Evolutionary conservation across 2,329 filamentous ascomycete genomes (phyloP), one percentile per base, ranked within the genome.

Genomic region (Diaporthe sp.): DNA sequence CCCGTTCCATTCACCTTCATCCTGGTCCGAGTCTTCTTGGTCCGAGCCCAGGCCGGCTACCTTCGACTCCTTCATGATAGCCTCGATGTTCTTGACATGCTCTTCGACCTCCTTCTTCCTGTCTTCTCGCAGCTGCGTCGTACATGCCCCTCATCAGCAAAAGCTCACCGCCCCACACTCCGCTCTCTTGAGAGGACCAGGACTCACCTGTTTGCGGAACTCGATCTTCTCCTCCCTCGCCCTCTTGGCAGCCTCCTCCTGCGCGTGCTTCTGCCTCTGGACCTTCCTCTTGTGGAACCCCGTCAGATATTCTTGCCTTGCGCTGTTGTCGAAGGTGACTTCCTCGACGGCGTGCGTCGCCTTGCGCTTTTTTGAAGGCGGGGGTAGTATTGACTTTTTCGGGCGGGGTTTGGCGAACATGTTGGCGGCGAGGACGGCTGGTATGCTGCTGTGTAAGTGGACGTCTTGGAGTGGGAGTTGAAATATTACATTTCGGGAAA

Each of bases 271-370:
- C 78, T 92, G 92, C 50, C 97, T 90, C 82, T 95, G 93, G 70
- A 94, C 86, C 84, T 98, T 98, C 83, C 97, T 93, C 88, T 98
- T 99, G 87, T 96, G 96, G 85, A 99, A 99, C 3, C 97, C 97
- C 0, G 95, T 98, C 73, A 99, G 88, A 81, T 94, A 99, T 80
- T 98, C 95, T 77, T 93, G 87, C 77, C 97, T 92, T 59, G 94
- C 94, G 75, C 89, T 88, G 75, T 89, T 85, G 85, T 99, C 95
- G 85, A 98, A 99, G 70, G 87, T 91, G 83, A 99, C 93, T 82
- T 97, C 94, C 80, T 96, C 94, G 75, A 94, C 87, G 51, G 87
- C 84, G 59, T 87, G 86, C 19, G 88, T 81, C 76, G 83, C 83
- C 82, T 93, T 94, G 77, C 93, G 88, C 80, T 91, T 93, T 84